Evolutionary conservation across 2,329 filamentous ascomycete species (phyloP), one percentile per base, ranked within the genome.

Genomic region (Canariomyces notabilis): DNA sequence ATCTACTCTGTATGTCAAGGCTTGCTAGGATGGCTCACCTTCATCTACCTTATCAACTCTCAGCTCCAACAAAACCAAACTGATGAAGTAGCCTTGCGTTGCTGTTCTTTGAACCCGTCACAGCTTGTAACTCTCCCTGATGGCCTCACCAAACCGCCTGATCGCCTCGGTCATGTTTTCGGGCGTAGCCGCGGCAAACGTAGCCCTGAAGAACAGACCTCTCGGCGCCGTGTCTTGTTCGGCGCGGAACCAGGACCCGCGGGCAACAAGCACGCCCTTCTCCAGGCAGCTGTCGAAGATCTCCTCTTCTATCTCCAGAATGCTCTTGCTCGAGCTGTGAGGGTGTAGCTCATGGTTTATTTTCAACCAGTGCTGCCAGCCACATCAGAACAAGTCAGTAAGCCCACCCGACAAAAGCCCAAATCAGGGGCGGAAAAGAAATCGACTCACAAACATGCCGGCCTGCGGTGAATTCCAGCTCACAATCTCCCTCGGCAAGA

Each of bases 171-270:
- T 73, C 74, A 91, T 89, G 55, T 82, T 79, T 44, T 82, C 77
- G 12, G 77, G 74, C 11, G 79, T 82, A 2, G 89, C 89, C 31
- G 89, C 83, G 0, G 91, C 90, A 70, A 86, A 98, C 0, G 91
- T 98, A 4, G 87, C 82, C 42, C 93, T 79, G 74, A 97, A 94
- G 70, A 88, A 96, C 66, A 95, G 73, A 21, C 82, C 83, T 9
- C 74, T 72, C 7, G 74, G 73, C 4, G 68, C 73, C 60, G 71
- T 74, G 38, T 78, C 73, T 35, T 75, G 77, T 62, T 93, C 85
- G 1, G 90, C 87, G 48, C 81, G 77, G 75, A 97, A 98, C 90
- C 90, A 98, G 38, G 83, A 90, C 3, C 93, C 93, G 38, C 87
- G 78, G 48, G 87, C 89, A 2, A 93, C 75, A 37, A 98, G 74